phyloP scores from a whole-genome alignment of 2,329 filamentous ascomycete genomes.

The Microdochium trichocladiopsis region DNA sequence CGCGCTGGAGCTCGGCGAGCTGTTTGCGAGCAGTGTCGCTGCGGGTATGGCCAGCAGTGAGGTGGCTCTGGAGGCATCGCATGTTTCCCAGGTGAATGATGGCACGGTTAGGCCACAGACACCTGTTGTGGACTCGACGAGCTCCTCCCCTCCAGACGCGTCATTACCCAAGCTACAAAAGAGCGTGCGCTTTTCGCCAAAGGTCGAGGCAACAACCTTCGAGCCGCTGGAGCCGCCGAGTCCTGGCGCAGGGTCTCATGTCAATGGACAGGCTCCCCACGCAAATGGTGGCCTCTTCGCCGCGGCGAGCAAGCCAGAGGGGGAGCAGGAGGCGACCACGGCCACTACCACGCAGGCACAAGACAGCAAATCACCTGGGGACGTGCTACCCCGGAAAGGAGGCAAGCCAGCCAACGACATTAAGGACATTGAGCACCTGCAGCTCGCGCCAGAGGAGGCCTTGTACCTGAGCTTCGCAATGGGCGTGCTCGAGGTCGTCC shows the following conservation, averaged over 20 bases:
- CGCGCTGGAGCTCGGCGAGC: conserved; percentile 23
- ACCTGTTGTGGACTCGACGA: too few relatives aligned
- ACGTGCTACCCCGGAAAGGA: too few relatives aligned
- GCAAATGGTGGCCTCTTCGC: conserved; percentile 7
- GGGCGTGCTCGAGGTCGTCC: conserved; percentile 61
- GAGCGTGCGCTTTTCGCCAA: conserved; percentile 64
- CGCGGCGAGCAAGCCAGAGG: conserved; percentile 4
- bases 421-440: conserved; percentile 71
- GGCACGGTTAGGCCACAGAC: not conserved
- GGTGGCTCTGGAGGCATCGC: conserved; percentile 4
- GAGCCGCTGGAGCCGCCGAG: conserved; percentile 43
- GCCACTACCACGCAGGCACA: too few relatives aligned
- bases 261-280: conserved; percentile 12
- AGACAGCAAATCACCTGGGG: too few relatives aligned
- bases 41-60: not conserved
- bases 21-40: conserved; percentile 1
- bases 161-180: conserved; percentile 40
- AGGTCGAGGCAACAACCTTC: conserved; percentile 58
- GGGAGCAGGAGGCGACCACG: conserved; percentile 1
- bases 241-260: conserved; percentile 24
- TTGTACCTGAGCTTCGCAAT: conserved; percentile 84
- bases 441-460: conserved; percentile 81
- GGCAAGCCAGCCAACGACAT: conserved; percentile 20
- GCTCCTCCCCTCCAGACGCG: too few relatives aligned
- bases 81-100: not conserved